phyloP scores from a whole-genome alignment of 306 rosid species.

The Vigna angularis region DNA sequence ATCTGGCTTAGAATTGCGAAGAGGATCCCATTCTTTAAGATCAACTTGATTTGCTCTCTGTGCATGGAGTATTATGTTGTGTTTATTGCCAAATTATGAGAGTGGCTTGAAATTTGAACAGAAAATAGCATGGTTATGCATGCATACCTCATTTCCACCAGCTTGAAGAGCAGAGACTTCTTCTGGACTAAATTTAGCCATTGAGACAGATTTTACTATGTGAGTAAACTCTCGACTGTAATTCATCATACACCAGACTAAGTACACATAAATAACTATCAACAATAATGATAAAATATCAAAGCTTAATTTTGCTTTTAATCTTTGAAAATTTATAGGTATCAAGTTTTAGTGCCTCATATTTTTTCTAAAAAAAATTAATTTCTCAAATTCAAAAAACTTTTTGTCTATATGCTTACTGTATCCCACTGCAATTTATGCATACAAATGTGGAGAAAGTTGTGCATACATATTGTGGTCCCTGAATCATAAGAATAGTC shows the following conservation, averaged over 20 bases:
- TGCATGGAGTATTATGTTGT: slow-evolving; percentile 31
- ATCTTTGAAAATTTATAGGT: too few species aligned
- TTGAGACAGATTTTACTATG: slow-evolving; percentile 87
- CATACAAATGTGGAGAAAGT: slow-evolving; percentile 87
- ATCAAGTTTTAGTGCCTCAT: too few species aligned
- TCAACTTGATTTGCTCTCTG: slow-evolving; percentile 82
- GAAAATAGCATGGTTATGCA: neutral
- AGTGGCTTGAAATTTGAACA: neutral
- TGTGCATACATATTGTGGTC: slow-evolving; percentile 93
- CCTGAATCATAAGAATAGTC: slow-evolving; percentile 56
- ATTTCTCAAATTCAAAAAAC: too few species aligned
- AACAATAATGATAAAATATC: neutral
- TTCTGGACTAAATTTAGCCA: slow-evolving; percentile 78
- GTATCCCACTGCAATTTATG: slow-evolving; percentile 95
- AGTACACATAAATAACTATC: neutral
- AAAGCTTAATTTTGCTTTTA: too few species aligned
- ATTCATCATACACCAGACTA: slow-evolving; percentile 33
- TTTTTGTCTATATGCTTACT: slow-evolving; percentile 56
- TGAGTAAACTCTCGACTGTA: slow-evolving; percentile 93
- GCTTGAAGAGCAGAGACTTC: slow-evolving; percentile 85
- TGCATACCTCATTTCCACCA: slow-evolving; percentile 90
- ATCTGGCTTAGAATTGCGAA: slow-evolving; percentile 69
- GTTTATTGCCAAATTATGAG: slow-evolving; percentile 4
- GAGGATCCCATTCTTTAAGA: slow-evolving; percentile 79
- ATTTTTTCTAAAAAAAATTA: too few species aligned